Evolutionary conservation across 2,329 filamentous ascomycete species (phyloP), one percentile per base, ranked within the genome.

Genomic region (Fusarium pseudograminearum): DNA sequence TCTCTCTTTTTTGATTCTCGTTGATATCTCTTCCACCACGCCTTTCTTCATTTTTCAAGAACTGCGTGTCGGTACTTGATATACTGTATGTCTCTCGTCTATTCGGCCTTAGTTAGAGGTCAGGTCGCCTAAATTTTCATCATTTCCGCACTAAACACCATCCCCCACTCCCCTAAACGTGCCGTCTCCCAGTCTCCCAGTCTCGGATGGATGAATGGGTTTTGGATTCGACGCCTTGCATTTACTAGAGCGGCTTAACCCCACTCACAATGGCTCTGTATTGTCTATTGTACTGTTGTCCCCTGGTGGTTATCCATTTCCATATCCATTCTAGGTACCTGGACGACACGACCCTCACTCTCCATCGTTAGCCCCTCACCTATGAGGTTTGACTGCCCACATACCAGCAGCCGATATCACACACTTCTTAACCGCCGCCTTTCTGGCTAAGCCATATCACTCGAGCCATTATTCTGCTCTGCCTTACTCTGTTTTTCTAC

Each of bases 371-470:
- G 71, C 71, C 71, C 71, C 71, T 74, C 71, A 71, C 65, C 57
- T 62, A 71, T 73, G 71, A 73, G 48, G 62, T 73, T 73, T 73
- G 51, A 73, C 61, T 72, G 67, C 67, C 70, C 70, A 69, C 70
- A 71, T 73, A 69, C 58, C 57, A 63, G 58, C 68, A 69, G 56
- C 57, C 65, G 53, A 60, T 63, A 74, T 73, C 54, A 65, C 67
- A 74, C 71, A 74, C 71, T 54, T 65, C 54, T 67, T 60, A 70
- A 57, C 60, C 67, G 54, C 61, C 61, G 59, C 50, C 61, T 60
- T 58, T 58, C 45, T 44, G 24, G 53, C 30, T 60, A 63, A 72
- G 59, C 63, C 59, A 71, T 67, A 63, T 63, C 58, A 44, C 16
- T 56, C 24, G 33, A 34, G 30, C 47, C 60, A 50, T 63, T 47